Base-by-base conservation (phyloP, 164 flowering plant genomes). In the Chloranthus sessilifolius region DNA sequence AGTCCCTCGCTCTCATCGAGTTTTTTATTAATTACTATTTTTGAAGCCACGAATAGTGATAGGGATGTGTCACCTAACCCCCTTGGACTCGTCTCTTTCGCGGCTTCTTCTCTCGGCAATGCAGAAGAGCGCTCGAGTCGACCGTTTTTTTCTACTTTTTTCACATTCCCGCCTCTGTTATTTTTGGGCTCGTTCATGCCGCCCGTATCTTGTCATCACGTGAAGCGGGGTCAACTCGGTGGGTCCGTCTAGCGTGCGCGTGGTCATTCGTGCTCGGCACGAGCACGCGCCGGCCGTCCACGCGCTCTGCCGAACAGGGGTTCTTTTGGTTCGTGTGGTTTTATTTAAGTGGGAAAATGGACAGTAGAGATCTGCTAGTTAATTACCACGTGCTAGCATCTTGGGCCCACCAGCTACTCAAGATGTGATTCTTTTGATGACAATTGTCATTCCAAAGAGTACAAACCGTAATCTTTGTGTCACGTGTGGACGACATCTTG, bases 41-140 rank as follows among this genome's bases (percentile, higher is more conserved):
- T 36, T 33, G 15, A 3, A 55, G 60, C 47, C 47, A 49, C 61
- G 71, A 26, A 27, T 30, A 21, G 10, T 33, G 80, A 75, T 57
- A 36, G 67, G 37, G 77, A 78, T 74, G 45, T 61, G 39, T 21
- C 11, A 73, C 75, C 77, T 37, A 77, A 63, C 67, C 51, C 42
- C 43, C n/a, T n/a, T n/a, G n/a, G n/a, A n/a, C n/a, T n/a, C n/a
- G n/a, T n/a, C n/a, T n/a, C n/a, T n/a, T n/a, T n/a, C n/a, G n/a
- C n/a, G n/a, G n/a, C n/a, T n/a, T n/a, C n/a, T n/a, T n/a, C n/a
- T n/a, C n/a, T n/a, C n/a, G n/a, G n/a, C 31, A 41, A 17, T 2
- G n/a, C 15, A 5, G 34, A 30, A 7, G 5, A 20, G 42, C 10
- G 30, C 34, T 8, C 14, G 15, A 12, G 35, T 49, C 7, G 9